Evolutionary conservation across 345 rosid genomes (phyloP), one percentile per base, ranked within the genome.

Genomic region (Geranium rotundifolium): DNA sequence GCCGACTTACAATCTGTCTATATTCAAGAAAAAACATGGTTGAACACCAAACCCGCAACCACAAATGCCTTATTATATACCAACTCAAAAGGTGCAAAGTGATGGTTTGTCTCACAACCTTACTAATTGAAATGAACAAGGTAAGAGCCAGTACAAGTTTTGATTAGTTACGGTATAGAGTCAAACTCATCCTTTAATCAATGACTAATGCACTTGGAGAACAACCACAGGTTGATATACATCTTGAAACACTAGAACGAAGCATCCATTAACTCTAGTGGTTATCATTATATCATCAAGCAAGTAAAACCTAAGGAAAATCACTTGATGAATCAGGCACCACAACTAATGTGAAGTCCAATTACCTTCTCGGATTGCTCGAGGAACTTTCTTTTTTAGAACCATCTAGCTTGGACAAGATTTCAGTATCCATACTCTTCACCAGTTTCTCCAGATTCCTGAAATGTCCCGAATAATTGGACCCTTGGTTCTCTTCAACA

Each of bases 391-490:
- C 60, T 62, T 69, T 71, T 0, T 67, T 56, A 55, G 78, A 62
- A 63, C 62, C 72, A 56, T 71, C 63, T 37, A 88, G 72, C 75
- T 84, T 82, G 17, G 79, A 72, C 29, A 84, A 41, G 23, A 90
- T 70, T 56, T 81, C 71, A 7, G 39, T 69, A 67, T 86, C 71
- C 54, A 93, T 27, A 72, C 46, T 74, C 73, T 54, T 65, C 65
- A 90, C 87, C 63, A 93, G 69, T 73, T 79, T 77, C 4, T 70
- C 83, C 72, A 90, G 20, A 73, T 83, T 73, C 79, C 81, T 79
- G 57, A 71, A 93, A 71, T 84, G 89, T 16, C 63, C 76, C 13
- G 91, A 67, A 68, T 79, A 80, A 76, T 84, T 79, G 3, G 79
- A 54, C 0, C 74, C 74, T 41, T 66, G 69, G 17, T 37, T 65